Evolutionary conservation across 352 stramenopile genomes (phyloP), one percentile per base, ranked within the genome.

Genomic region (Phytopythium mirpurense): DNA sequence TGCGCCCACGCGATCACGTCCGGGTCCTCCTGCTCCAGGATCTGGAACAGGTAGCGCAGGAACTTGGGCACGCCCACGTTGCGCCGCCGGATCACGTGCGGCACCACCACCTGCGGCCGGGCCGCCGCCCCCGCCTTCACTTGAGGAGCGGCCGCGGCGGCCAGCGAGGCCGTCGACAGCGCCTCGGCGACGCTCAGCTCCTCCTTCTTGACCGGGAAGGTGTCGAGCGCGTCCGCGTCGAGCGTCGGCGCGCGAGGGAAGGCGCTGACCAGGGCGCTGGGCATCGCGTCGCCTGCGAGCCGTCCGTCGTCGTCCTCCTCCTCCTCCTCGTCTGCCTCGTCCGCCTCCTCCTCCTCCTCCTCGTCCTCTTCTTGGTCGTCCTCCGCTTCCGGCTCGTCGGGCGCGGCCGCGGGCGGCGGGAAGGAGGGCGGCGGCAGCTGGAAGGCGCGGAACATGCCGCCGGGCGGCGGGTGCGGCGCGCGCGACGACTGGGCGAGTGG

Each of bases 41-140:
- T 88, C 56, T 88, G 70, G 48, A 77, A 88, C 37, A 88, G 53
- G 53, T 82, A 88, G 0, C 78, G 59, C 19, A 88, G 56, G 36
- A 88, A 88, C 57, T 88, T 88, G 27, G 78, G 78, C 7, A 88
- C 70, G 3, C 74, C 74, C 21, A 86, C 77, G 35, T 85, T 88
- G n/a, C 74, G 74, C 15, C 72, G 67, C 44, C 72, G 66, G 44
- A 82, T 74, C 38, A 70, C 59, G 31, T 71, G 65, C 29, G 50
- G 41, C 23, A 54, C 47, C 9, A 19, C 47, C 9, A n/a, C 31
- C n/a, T 23, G 44, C 44, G 44, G 44, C 44, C 9, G 44, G 34
- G 29, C 16, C 38, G 27, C 48, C 21, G 40, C 2, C 21, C 27
- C 41, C 23, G 23, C 3, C 19, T 45, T 45, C 18, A 6, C 38